Conservation (phyloP, 176 grass and related monocot species). For the Zoysia japonica region DNA sequence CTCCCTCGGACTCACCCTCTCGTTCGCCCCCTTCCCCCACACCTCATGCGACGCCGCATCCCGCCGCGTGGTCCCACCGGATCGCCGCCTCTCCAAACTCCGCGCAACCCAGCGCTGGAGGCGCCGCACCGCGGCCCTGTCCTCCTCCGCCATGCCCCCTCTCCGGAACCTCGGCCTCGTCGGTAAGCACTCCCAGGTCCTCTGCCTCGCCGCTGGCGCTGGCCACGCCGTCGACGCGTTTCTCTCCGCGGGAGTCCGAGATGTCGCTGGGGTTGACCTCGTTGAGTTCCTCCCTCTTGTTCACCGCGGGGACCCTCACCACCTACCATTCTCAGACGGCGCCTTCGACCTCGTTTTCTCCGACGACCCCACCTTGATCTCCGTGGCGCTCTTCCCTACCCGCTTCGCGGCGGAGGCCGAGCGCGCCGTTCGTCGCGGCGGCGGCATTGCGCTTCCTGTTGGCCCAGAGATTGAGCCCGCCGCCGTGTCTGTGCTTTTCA, state of each 20-base stretch:
- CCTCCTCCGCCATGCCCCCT: slow-evolving; percentile 25
- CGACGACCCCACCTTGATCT: slow-evolving; percentile 48
- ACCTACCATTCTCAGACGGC: slow-evolving; percentile 55
- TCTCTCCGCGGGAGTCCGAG: slow-evolving; percentile 41
- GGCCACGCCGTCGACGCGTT: slow-evolving; percentile 70
- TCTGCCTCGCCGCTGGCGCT: slow-evolving; percentile 67
- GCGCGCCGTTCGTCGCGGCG: slow-evolving; percentile 50
- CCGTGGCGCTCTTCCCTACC: slow-evolving; percentile 59
- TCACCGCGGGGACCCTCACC: slow-evolving; percentile 58
- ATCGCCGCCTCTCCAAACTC: slow-evolving; percentile 52
- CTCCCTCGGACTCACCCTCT: background rate
- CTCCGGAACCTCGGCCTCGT: slow-evolving; percentile 50
- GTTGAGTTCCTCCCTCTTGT: slow-evolving; percentile 74
- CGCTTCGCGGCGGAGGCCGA: slow-evolving; percentile 61
- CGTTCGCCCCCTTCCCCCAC: slow-evolving; percentile 39
- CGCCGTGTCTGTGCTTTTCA: slow-evolving; percentile 59
- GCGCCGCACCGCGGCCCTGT: slow-evolving; percentile 27
- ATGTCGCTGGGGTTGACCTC: slow-evolving; percentile 63
- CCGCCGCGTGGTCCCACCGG: slow-evolving; percentile 55
- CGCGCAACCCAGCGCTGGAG: slow-evolving; percentile 47
- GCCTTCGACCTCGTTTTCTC: slow-evolving; percentile 77
- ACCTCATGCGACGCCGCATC: slow-evolving; percentile 77
- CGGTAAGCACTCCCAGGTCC: slow-evolving; percentile 47
- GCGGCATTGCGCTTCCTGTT: slow-evolving; percentile 49
- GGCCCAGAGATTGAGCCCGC: slow-evolving; percentile 35